Percentiles rank a stretch among this genome's conserved stretches.
These are phyloP conservation scores for Coniosporium apollinis DNA, from an alignment of 495 filamentous ascomycete genomes.

Conservation along the genomic window DNA sequence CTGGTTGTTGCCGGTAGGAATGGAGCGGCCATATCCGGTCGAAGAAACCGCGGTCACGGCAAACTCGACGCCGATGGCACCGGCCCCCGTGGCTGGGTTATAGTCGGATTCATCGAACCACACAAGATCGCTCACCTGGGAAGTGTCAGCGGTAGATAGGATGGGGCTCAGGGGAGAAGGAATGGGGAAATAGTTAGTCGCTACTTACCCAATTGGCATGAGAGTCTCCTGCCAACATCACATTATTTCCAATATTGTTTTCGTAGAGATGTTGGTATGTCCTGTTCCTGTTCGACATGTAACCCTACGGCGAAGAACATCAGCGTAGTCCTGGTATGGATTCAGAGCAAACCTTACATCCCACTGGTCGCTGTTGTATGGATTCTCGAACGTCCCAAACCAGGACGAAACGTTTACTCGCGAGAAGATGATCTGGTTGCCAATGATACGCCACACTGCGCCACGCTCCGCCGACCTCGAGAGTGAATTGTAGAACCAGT, in stretches of 20 bases:
- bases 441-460: constrained; percentile 46
- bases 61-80: constrained; percentile 47
- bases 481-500: constrained; percentile 47
- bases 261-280: constrained; percentile 39
- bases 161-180: no score
- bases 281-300: constrained; percentile 42
- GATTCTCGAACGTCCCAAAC: constrained; percentile 23
- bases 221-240: constrained; percentile 46
- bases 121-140: constrained; percentile 40
- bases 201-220: constrained; percentile 51
- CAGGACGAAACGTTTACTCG: constrained; percentile 30
- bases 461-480: constrained; percentile 31
- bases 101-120: constrained; percentile 40
- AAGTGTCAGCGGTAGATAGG: no score
- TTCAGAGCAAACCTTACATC: no score
- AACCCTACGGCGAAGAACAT: no score
- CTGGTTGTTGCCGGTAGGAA: constrained; percentile 22
- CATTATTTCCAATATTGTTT: constrained; percentile 43
- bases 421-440: constrained; percentile 47
- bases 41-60: constrained; percentile 43
- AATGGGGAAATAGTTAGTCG: no score
- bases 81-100: constrained; percentile 35
- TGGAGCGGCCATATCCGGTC: constrained; percentile 27
- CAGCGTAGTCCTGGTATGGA: no score
- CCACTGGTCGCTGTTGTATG: constrained; percentile 41